phyloP scores from a whole-genome alignment of 768 basidiomycete genomes.

The Rhizopogon salebrosus region DNA sequence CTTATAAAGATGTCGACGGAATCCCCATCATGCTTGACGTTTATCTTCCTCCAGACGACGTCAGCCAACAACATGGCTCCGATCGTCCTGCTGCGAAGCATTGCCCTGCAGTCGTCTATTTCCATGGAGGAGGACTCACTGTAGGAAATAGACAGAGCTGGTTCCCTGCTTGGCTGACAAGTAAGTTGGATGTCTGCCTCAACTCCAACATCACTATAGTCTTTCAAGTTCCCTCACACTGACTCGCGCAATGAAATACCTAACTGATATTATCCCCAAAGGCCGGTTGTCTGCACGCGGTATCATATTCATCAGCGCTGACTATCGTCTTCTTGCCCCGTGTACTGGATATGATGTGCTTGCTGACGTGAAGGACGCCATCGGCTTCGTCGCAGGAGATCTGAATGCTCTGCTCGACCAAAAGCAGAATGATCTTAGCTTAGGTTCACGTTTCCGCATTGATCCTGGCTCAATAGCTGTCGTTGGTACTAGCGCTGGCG shows the following conservation, averaged over 20 bases:
- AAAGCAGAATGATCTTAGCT: background rate
- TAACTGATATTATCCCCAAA: slow-evolving; percentile 15
- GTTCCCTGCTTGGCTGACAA: slow-evolving; percentile 62
- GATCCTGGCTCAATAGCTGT: slow-evolving; percentile 44
- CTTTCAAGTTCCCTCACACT: too few species aligned
- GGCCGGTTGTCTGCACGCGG: slow-evolving; percentile 44
- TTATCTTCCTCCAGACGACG: slow-evolving; percentile 18
- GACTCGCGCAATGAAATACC: background rate
- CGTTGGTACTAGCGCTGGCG: slow-evolving; percentile 57
- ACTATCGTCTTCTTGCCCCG: slow-evolving; percentile 53
- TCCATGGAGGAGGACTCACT: slow-evolving; percentile 54
- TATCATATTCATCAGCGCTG: slow-evolving; percentile 54
- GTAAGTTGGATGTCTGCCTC: slow-evolving; percentile 29
- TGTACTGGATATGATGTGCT: slow-evolving; percentile 52
- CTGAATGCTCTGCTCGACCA: slow-evolving; percentile 11
- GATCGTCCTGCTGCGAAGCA: background rate
- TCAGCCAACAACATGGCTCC: too few species aligned
- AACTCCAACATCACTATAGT: background rate
- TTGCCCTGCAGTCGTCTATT: slow-evolving; percentile 31
- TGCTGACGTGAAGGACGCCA: slow-evolving; percentile 52
- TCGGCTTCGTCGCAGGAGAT: slow-evolving; percentile 37
- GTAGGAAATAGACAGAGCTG: slow-evolving; percentile 55
- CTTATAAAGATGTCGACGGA: slow-evolving; percentile 30
- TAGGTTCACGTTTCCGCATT: slow-evolving; percentile 27
- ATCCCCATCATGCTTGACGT: slow-evolving; percentile 28